Conservation (phyloP, 2,329 filamentous ascomycete species). For the Colletotrichum sp. region DNA sequence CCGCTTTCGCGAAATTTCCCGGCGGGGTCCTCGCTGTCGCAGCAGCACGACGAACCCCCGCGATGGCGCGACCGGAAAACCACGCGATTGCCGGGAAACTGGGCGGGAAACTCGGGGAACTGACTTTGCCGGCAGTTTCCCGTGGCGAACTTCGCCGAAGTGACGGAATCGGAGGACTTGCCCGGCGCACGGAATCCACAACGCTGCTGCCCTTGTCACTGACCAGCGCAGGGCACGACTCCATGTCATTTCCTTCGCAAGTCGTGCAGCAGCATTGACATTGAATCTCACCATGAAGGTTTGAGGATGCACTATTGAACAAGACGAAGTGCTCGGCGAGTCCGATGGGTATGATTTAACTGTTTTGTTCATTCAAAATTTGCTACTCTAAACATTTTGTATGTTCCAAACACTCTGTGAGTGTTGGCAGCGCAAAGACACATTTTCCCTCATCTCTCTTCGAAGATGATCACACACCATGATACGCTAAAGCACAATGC, state of each 20-base stretch:
- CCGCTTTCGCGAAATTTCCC: not conserved
- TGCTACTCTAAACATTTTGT: not conserved
- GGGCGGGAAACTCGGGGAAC: not conserved
- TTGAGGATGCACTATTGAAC: not conserved
- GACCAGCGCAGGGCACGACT: not conserved
- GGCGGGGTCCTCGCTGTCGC: not conserved
- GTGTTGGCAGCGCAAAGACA: not conserved
- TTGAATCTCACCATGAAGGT: not conserved
- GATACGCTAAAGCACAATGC: not conserved
- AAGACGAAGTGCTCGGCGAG: not conserved
- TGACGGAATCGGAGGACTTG: not conserved
- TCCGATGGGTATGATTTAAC: not conserved
- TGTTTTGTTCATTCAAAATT: not conserved
- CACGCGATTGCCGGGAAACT: not conserved
- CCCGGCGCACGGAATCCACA: not conserved
- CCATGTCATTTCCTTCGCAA: not conserved
- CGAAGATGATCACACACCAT: not conserved
- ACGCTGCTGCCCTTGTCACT: not conserved
- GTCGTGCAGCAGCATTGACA: not conserved
- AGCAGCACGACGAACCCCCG: not conserved
- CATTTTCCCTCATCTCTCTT: not conserved
- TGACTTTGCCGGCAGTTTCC: not conserved
- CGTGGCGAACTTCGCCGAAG: slow-evolving; percentile 14
- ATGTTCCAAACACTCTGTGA: not conserved
- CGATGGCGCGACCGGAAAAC: not conserved